Conservation (phyloP, 2,329 filamentous ascomycete genomes). For the Fusarium foetens region DNA sequence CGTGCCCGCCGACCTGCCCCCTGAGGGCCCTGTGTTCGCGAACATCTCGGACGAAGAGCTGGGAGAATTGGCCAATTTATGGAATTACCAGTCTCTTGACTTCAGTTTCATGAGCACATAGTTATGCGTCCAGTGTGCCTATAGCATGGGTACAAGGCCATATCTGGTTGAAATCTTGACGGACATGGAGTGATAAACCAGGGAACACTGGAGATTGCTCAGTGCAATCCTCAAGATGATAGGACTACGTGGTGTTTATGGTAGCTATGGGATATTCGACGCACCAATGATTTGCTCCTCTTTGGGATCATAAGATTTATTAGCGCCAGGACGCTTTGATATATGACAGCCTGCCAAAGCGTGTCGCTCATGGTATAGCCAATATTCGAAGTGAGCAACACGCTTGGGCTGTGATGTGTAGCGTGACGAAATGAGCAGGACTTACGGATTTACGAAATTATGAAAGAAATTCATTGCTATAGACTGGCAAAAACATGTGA, state of each 20-base stretch:
- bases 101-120: slow-evolving; percentile 44
- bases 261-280: background rate
- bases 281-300: no score
- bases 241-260: background rate
- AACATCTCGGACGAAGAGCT: slow-evolving; percentile 49
- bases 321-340: background rate
- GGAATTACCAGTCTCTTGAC: slow-evolving; percentile 50
- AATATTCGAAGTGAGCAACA: background rate
- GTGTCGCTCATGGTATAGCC: background rate
- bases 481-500: background rate
- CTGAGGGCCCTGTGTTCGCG: slow-evolving; percentile 38
- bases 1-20: background rate
- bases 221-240: background rate
- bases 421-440: background rate
- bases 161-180: background rate
- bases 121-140: background rate
- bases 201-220: background rate
- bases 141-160: background rate
- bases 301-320: background rate
- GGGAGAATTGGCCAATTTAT: slow-evolving; percentile 48
- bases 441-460: background rate
- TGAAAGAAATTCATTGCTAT: background rate
- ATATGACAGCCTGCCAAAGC: background rate
- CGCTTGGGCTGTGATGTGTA: background rate
- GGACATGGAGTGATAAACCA: background rate